Evolutionary conservation across 1,139 yeast genomes (phyloP).

Genomic region (Casaregolazyma suthepensis): DNA sequence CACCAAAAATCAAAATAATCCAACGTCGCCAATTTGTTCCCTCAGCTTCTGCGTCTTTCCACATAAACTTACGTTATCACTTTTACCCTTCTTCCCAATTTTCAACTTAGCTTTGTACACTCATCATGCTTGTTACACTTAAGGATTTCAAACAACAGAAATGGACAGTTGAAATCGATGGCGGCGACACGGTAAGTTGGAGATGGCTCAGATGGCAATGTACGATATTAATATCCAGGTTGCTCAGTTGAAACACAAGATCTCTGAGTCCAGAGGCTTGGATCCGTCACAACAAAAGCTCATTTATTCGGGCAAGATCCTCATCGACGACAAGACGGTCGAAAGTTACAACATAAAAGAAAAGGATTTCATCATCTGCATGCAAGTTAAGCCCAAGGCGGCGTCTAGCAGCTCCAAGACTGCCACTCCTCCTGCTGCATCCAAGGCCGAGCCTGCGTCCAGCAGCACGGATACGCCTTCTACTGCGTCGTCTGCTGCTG

Average conservation of each 20-base stretch:
- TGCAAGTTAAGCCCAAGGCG: slow-evolving; percentile 50
- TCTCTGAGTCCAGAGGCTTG: slow-evolving; percentile 63
- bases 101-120: not conserved
- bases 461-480: slow-evolving; percentile 29
- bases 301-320: slow-evolving; percentile 87
- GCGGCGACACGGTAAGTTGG: slow-evolving; percentile 53
- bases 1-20: not conserved
- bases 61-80: not conserved
- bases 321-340: slow-evolving; percentile 74
- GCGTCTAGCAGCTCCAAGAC: slow-evolving; percentile 25
- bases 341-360: slow-evolving; percentile 69
- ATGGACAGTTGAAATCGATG: slow-evolving; percentile 72
- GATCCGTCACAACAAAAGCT: slow-evolving; percentile 75
- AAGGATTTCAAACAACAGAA: slow-evolving; percentile 92
- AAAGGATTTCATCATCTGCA: slow-evolving; percentile 86
- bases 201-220: not conserved
- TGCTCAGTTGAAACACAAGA: slow-evolving; percentile 61
- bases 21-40: not conserved
- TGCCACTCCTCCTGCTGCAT: slow-evolving; percentile 26
- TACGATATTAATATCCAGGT: slow-evolving; percentile 37
- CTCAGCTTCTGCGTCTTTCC: not conserved
- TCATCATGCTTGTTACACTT: slow-evolving; percentile 67
- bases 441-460: slow-evolving; percentile 29
- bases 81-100: not conserved
- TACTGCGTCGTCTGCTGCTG: slow-evolving; percentile 25